Base-by-base conservation (phyloP, 192 early-diverging fungal genomes). In the Mortierella hygrophila region DNA sequence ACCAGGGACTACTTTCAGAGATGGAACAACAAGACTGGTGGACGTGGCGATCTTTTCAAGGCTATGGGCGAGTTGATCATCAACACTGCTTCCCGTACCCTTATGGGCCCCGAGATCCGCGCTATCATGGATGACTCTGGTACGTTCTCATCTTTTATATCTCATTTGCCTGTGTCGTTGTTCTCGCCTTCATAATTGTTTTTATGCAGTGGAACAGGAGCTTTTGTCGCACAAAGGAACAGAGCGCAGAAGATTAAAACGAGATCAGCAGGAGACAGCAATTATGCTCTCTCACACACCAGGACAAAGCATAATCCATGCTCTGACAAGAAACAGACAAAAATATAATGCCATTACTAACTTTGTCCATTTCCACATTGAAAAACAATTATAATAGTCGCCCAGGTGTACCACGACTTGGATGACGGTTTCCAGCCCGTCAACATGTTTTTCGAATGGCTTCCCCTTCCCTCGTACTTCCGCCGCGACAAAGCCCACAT, bases 31-130 rank as follows among this genome's bases (percentile, higher is more conserved):
- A 88, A 93, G 78, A 74, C 88, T 77, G 88, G 88, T 69, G 94
- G 89, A 68, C 73, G 87, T 21, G 88, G 93, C 29, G 95, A 98
- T 76, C 88, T 97, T 38, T 95, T 97, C 88, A 90, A 93, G 70
- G 93, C 94, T 65, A 96, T 97, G 88, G 93, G 96, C 21, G 94
- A 98, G 84, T 91, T 99, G 81, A 97, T 96, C 77, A 97, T 99
- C 89, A 93, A 95, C 87, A 99, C 98, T 21, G 98, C 98, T 44
- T 96, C 97, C 70, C 93, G 96, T 82, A 97, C 97, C 82, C 92
- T 99, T 82, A 94, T 98, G 93, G 98, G 98, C 78, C 94, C 95
- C 65, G 97, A 99, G 89, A 96, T 99, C 86, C 94, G 97, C 52
- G 79, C 93, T 47, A 92, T 95, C 83, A 90, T 99, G 81, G 92